These are phyloP conservation scores for Breviolum minutum DNA, from an alignment of 73 alveolate species.

Conservation along the genomic window DNA sequence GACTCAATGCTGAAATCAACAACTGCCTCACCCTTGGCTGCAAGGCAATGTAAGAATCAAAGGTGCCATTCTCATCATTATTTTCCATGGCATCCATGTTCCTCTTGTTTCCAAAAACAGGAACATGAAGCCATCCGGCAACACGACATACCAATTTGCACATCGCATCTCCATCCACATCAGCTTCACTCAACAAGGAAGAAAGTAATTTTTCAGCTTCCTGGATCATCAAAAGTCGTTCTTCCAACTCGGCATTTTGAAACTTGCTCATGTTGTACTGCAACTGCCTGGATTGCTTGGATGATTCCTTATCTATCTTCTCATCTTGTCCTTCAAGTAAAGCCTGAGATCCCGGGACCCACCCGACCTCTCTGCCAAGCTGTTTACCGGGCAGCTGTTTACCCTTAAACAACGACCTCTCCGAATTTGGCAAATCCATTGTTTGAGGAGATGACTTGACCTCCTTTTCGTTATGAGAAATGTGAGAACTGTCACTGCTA, in stretches of 20 bases:
- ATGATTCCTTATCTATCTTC: too few species aligned
- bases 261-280: not conserved
- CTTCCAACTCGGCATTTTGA: not conserved
- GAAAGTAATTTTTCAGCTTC: not conserved
- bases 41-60: not conserved
- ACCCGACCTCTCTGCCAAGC: not conserved
- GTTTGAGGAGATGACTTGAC: not conserved
- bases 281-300: not conserved
- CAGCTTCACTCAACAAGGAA: not conserved
- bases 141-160: constrained; percentile 9
- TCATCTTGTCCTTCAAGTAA: not conserved
- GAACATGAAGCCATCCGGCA: not conserved
- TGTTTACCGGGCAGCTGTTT: too few species aligned
- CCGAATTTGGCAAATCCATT: not conserved
- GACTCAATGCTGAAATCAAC: not conserved
- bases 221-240: not conserved
- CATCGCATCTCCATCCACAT: not conserved
- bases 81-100: not conserved
- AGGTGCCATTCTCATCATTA: not conserved
- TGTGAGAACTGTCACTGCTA: too few species aligned
- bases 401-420: not conserved
- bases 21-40: not conserved
- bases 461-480: not conserved
- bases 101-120: not conserved
- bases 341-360: not conserved